Evolutionary conservation across 208 protist genomes (phyloP), one percentile per base, ranked within the genome.

Genomic region (Crithidia sp.): DNA sequence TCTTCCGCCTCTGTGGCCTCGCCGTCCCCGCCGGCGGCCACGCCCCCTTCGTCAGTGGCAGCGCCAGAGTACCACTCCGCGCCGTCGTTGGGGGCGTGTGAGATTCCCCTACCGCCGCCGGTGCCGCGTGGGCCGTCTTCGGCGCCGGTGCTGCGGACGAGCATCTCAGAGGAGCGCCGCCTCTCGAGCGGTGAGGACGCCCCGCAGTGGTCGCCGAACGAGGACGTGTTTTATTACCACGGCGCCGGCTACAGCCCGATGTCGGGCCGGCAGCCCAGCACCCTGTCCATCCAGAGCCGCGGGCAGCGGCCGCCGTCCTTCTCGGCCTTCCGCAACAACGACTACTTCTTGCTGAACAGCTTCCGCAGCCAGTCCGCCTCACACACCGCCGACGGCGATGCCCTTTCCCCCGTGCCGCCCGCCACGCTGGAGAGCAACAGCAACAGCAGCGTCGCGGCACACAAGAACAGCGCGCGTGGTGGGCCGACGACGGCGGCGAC

Each of bases 331-430:
- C 70, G 17, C 59, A 50, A 56, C 62, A 50, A 53, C 71, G 55
- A 76, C 28, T 76, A 70, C 55, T 76, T 57, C 28, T 37, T 69
- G 19, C 12, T 66, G 8, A 76, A 62, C 55, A 65, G 71, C 71
- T 76, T 76, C 55, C 62, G 53, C 63, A 55, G 60, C 71, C 39
- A 7, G 7, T 56, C 44, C 36, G 54, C 56, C 12, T 4, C 17
- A 4, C 43, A 37, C 10, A 36, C 36, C 6, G 50, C 7, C 54
- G 17, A 54, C n/a, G 43, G 12, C n/a, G 64, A 57, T 16, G 49
- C 14, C 2, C 12, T 61, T 39, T 2, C 53, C 4, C 40, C 19
- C 6, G 61, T 59, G 65, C 52, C 39, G 52, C 10, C 65, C 6
- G 52, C 52, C 19, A 37, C 19, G 53, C 10, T 19, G 28, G 58